Evolutionary conservation across 169 alveolate genomes (phyloP).

Genomic region (Prorocentrum cordatum): DNA sequence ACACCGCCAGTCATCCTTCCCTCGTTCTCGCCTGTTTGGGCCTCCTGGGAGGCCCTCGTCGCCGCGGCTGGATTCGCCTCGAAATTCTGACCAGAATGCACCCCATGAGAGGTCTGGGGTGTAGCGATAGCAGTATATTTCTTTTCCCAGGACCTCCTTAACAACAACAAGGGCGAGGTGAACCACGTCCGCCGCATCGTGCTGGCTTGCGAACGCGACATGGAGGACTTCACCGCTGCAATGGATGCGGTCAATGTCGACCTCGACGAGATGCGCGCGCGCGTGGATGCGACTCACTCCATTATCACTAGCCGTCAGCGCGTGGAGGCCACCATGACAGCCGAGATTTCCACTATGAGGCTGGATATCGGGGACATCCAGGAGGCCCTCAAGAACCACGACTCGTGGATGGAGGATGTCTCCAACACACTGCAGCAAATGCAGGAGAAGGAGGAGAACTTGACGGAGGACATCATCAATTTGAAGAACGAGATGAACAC

Average conservation of each 20-base stretch:
- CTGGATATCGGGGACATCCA: conserved; percentile 63
- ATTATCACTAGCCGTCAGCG: conserved; percentile 65
- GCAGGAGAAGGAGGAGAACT: conserved; percentile 68
- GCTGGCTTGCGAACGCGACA: conserved; percentile 59
- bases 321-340: conserved; percentile 67
- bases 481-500: background rate
- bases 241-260: too few species aligned
- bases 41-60: too few species aligned
- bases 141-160: too few species aligned
- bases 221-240: conserved; percentile 63
- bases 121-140: too few species aligned
- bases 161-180: background rate
- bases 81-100: too few species aligned
- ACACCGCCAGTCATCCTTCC: too few species aligned
- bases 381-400: conserved; percentile 66
- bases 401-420: conserved; percentile 65
- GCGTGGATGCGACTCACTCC: conserved; percentile 64
- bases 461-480: background rate
- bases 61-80: too few species aligned
- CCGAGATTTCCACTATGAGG: conserved; percentile 64
- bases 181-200: conserved; percentile 2
- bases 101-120: too few species aligned
- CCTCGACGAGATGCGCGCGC: background rate
- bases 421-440: conserved; percentile 64
- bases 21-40: too few species aligned